These are phyloP conservation scores for Leccinum aurantiacum DNA, from an alignment of 768 basidiomycete genomes.

Conservation along the genomic window DNA sequence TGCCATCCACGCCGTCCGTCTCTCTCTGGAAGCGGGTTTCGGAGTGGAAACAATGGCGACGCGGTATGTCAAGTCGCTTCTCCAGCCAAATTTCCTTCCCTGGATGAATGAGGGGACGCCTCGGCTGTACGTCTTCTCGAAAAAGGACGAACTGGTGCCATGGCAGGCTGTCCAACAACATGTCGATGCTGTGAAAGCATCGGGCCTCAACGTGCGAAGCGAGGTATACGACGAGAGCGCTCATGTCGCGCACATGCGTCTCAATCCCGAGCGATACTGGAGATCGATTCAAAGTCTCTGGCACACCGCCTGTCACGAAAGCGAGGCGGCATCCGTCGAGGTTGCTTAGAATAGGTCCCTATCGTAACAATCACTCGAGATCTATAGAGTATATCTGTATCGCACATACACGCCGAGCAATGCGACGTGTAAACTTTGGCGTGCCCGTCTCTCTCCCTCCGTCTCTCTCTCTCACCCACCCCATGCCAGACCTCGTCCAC, in stretches of 20 bases:
- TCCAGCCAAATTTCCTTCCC: constrained; percentile 29
- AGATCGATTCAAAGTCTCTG: constrained; percentile 23
- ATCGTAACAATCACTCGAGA: background rate
- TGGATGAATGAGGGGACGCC: constrained; percentile 34
- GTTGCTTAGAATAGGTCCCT: background rate
- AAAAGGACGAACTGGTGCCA: constrained; percentile 32
- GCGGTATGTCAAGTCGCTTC: constrained; percentile 13
- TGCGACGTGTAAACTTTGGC: too few species aligned
- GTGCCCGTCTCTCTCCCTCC: too few species aligned
- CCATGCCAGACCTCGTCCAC: too few species aligned
- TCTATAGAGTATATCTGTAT: background rate
- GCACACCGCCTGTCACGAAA: constrained; percentile 14
- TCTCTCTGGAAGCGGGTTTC: constrained; percentile 13
- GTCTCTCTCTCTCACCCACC: too few species aligned
- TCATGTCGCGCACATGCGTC: constrained; percentile 37
- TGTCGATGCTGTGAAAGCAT: constrained; percentile 20
- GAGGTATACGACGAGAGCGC: constrained; percentile 35
- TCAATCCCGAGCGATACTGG: constrained; percentile 33
- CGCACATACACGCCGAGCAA: background rate
- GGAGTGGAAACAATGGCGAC: constrained; percentile 15
- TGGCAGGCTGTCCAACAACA: constrained; percentile 29
- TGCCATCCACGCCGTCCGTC: constrained; percentile 11
- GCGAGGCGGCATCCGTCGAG: background rate
- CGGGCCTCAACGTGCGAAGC: constrained; percentile 27
- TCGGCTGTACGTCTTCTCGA: constrained; percentile 38